Base-by-base conservation (phyloP, 2,329 filamentous ascomycete genomes). In the Trichoderma pleuroti region DNA sequence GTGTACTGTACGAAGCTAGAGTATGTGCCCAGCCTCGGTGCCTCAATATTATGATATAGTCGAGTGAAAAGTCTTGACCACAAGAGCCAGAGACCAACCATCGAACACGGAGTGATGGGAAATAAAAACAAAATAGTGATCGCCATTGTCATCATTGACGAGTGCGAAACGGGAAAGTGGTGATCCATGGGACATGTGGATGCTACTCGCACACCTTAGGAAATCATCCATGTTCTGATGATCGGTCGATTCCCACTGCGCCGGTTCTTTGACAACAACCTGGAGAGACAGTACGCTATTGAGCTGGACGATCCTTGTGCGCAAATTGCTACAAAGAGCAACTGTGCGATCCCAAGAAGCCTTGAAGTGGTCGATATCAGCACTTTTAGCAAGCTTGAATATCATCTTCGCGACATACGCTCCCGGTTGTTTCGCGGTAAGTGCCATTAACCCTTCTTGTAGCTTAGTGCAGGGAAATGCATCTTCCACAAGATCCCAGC, bases 301-400 rank as follows among this genome's bases (percentile, higher is more conserved):
- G n/a, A 62, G n/a, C 7, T 64, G 26, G 5, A 72, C 21, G 14
- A 72, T 63, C 16, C 72, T 63, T 1, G 64, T 72, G 5, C 72
- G 52, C 8, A 72, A n/a, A 24, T 65, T 72, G 16, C 24, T 34
- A 24, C 61, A 69, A 34, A 66, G 11, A 24, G 61, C 39, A 5
- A 60, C 21, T 16, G 67, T 71, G 10, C 24, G 34, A 5, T 72
- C 70, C 79, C 78, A 80, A 3, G 79, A 76, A 0, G 72, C 68
- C 68, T 62, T 62, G n/a, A 70, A 26, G 6, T 26, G 59, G 6
- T 57, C 46, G 14, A 70, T 12, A 24, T 65, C 32, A 14, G 39
- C 36, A 28, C 28, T 5, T 6, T 14, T 56, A 0, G 73, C 39
- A 4, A 78, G 6, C 24, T 65, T 65, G 16, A 57, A 66, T 6